Conservation (phyloP, 1,284 basidiomycete genomes). For the Rhodotorula sp. region DNA sequence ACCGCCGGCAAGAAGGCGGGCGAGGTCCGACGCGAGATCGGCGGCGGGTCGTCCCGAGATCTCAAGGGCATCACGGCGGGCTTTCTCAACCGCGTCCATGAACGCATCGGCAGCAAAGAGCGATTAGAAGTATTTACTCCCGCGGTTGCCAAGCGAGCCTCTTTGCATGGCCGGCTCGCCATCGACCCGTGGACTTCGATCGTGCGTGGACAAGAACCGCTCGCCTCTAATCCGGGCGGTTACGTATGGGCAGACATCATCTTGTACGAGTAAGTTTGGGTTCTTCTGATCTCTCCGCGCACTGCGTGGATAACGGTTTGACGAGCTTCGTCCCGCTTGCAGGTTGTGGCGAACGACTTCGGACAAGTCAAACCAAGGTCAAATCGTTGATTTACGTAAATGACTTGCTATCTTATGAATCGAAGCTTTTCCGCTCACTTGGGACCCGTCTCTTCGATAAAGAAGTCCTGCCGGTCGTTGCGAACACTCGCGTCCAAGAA, state of each 20-base stretch:
- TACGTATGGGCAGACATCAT: conserved; percentile 39
- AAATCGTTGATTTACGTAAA: no score
- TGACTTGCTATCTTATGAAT: no score
- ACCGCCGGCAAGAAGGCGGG: background rate
- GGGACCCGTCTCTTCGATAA: no score
- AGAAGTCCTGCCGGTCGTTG: no score
- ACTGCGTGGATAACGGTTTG: no score
- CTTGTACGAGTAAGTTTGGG: conserved; percentile 25
- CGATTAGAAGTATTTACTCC: conserved; percentile 10
- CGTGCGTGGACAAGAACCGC: conserved; percentile 36
- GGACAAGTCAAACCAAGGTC: no score
- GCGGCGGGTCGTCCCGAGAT: background rate
- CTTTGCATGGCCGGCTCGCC: background rate
- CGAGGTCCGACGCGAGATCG: no score
- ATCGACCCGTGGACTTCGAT: conserved; percentile 7
- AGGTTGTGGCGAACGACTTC: no score
- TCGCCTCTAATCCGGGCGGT: conserved; percentile 20
- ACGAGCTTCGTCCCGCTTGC: no score
- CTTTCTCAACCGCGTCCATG: conserved; percentile 35
- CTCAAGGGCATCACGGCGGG: conserved; percentile 8
- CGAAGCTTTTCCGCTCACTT: no score
- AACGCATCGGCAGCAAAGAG: conserved; percentile 30
- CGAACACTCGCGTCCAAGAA: no score
- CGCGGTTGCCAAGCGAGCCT: background rate
- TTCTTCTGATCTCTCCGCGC: background rate